phyloP scores from a whole-genome alignment of 805 yeast genomes.

The Huiozyma naganishii region DNA sequence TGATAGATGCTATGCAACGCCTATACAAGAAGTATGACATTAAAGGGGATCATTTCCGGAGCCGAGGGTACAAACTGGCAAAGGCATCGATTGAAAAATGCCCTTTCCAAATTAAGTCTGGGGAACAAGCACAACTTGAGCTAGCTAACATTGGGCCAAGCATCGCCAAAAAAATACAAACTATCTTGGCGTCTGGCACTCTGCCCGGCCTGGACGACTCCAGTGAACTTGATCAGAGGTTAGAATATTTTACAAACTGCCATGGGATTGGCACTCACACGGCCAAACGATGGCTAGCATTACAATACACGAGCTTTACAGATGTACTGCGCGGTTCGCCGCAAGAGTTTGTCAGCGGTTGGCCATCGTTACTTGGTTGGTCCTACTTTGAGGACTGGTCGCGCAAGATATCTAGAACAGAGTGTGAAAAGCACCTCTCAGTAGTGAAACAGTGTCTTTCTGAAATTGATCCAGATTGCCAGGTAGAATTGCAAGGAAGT shows the following conservation, averaged over 20 bases:
- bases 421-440: constrained; percentile 15
- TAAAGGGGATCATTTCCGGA: constrained; percentile 21
- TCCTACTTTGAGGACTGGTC: constrained; percentile 26
- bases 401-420: constrained; percentile 15
- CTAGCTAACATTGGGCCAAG: constrained; percentile 20
- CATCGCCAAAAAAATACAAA: constrained; percentile 24
- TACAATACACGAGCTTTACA: constrained; percentile 12
- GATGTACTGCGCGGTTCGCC: constrained; percentile 13
- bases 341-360: constrained; percentile 11
- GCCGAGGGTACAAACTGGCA: constrained; percentile 23
- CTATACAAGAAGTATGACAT: constrained; percentile 16
- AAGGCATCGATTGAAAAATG: constrained; percentile 13
- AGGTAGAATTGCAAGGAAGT: constrained; percentile 24
- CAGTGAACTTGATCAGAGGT: constrained; percentile 6
- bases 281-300: constrained; percentile 18
- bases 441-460: constrained; percentile 10
- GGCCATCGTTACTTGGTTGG: constrained; percentile 26
- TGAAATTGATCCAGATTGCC: constrained; percentile 10
- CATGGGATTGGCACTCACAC: constrained; percentile 21
- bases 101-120: constrained; percentile 15
- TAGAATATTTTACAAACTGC: constrained; percentile 21
- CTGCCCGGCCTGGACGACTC: constrained; percentile 17
- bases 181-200: constrained; percentile 14
- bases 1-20: constrained; percentile 12
- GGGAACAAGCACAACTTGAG: constrained; percentile 16